Base-by-base conservation (phyloP, 2,329 filamentous ascomycete genomes). In the Pseudogymnoascus sp. region DNA sequence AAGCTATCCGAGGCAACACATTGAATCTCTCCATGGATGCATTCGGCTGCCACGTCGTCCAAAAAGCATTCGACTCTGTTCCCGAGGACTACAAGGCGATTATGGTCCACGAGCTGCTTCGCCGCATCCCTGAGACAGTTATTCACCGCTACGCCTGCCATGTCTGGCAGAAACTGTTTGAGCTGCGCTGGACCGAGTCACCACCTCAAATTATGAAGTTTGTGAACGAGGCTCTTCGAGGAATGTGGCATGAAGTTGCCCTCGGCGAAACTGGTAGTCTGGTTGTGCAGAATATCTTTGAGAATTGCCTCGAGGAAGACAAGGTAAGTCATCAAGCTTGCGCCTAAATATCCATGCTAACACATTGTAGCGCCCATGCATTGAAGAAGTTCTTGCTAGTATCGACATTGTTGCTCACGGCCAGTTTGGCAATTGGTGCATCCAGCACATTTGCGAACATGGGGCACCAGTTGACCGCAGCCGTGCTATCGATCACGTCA, bases 351-450 rank as follows among this genome's bases (percentile, higher is more conserved):
- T 59, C 2, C 34, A 48, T 23, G 37, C 30, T 59, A 67, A 64
- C 58, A 56, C 30, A 57, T 59, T 64, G n/a, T 66, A 95, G 92
- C 91, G 95, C 62, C 92, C 92, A 48, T 96, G 94, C 70, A 95
- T 99, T 70, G 92, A 96, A 72, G 94, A 99, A 73, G 94, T 99
- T 37, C 83, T 99, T 60, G 83, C 83, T 62, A 96, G 94, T 71
- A 96, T 99, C 67, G 91, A 99, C 74, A 89, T 96, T 63, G 91
- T 99, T 69, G 89, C 94, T 61, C 92, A 96, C 72, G 94, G 94
- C 23, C 94, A 99, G 72, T 99, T 99, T 71, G 94, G 94, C 60
- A 99, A 99, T 73, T 99, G 94, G 94, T 99, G 94, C 76, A 97
- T 99, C 69, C 94, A 99, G 75, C 94, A 99, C 74, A 91, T 99